Conservation (phyloP, 1,284 basidiomycete genomes). For the Leccinum colubrinum region DNA sequence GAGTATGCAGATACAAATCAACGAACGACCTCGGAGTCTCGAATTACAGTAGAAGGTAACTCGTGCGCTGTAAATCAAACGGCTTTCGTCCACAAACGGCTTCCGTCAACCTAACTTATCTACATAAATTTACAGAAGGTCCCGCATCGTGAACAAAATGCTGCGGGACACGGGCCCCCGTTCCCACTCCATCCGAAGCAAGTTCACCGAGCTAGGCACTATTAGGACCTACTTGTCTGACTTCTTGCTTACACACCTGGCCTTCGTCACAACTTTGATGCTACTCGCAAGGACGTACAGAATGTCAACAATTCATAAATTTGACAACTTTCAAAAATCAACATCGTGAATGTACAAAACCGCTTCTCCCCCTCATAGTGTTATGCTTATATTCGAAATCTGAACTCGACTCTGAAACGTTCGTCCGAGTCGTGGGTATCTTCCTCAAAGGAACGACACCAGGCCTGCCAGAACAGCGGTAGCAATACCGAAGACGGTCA, state of each 20-base stretch:
- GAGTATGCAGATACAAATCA: not conserved
- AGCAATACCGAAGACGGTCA: conserved; percentile 3
- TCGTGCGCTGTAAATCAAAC: not conserved
- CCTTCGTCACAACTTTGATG: not conserved
- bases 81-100: not conserved
- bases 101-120: not conserved
- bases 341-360: not conserved
- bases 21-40: not conserved
- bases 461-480: conserved; percentile 9
- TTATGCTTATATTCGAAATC: not conserved
- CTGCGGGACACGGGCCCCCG: not conserved
- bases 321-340: not conserved
- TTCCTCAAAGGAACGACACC: conserved; percentile 11
- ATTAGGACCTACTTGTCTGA: not conserved
- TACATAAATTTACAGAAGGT: not conserved
- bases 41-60: not conserved
- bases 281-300: not conserved
- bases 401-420: not conserved
- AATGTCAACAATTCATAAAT: not conserved
- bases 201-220: not conserved
- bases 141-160: not conserved
- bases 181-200: not conserved
- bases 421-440: not conserved
- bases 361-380: not conserved
- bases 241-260: no score